Evolutionary conservation across 345 rosid genomes (phyloP).

Genomic region (Trapa incisa): DNA sequence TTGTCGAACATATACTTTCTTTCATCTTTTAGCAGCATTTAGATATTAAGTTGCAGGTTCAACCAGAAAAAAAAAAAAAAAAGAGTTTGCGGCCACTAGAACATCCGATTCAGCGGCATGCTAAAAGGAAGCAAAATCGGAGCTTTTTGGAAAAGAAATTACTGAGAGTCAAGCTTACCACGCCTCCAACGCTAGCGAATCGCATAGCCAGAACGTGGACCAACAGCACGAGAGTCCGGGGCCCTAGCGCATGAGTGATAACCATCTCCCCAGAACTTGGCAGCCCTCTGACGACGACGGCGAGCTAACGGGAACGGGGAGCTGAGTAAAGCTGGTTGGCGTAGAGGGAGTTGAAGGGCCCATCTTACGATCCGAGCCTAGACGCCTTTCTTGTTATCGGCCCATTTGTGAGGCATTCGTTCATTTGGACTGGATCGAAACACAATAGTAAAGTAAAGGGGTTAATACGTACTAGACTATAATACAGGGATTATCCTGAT

Average conservation of each 20-base stretch:
- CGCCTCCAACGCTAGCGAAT: constrained; percentile 79
- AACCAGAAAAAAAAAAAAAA: constrained; percentile 2
- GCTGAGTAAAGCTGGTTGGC: background rate
- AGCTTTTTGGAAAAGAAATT: background rate
- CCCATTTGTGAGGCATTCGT: background rate
- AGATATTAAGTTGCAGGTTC: background rate
- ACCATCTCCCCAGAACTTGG: background rate
- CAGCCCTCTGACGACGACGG: background rate
- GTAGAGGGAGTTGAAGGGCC: background rate
- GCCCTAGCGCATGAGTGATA: too few relatives aligned
- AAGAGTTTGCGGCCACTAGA: background rate
- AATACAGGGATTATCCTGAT: too few relatives aligned
- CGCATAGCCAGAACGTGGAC: constrained; percentile 88
- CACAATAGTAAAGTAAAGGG: too few relatives aligned
- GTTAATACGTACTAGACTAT: too few relatives aligned
- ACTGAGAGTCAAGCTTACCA: constrained; percentile 23
- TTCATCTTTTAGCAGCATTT: background rate
- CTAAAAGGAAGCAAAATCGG: background rate
- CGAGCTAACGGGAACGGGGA: background rate
- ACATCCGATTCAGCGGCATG: background rate
- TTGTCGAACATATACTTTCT: too few relatives aligned
- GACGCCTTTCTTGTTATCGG: background rate
- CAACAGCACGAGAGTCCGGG: constrained; percentile 24
- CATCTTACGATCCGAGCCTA: too few relatives aligned
- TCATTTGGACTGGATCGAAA: too few relatives aligned